A percentile compares a stretch with the other conserved stretches of the same genome.
These are phyloP conservation scores for Fraxinus nigra DNA, from an alignment of 305 asterid species.

Conservation along the genomic window DNA sequence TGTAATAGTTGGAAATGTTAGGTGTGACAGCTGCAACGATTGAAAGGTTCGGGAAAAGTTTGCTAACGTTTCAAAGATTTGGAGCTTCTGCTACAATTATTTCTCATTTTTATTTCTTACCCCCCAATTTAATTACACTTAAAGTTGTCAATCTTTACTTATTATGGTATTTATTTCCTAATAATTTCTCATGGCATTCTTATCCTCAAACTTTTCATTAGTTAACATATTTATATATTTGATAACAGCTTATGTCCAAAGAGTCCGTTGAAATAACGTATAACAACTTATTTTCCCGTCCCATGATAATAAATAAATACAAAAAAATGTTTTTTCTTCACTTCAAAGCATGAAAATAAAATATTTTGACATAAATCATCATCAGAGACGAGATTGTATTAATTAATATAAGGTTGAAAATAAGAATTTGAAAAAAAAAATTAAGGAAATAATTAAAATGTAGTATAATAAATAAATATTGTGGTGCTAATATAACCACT, in stretches of 20 bases:
- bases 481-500: too few species aligned
- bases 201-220: background rate
- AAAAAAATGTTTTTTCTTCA: background rate
- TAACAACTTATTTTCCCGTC: background rate
- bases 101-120: background rate
- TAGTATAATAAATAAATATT: too few species aligned
- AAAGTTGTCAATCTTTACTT: background rate
- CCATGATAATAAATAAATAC: background rate
- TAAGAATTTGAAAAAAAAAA: too few species aligned
- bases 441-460: too few species aligned
- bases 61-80: background rate
- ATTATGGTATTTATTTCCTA: background rate
- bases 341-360: background rate
- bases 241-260: background rate
- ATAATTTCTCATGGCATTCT: background rate
- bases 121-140: background rate
- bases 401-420: too few species aligned
- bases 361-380: background rate
- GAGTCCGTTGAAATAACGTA: background rate
- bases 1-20: background rate
- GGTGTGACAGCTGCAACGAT: background rate
- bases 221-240: background rate
- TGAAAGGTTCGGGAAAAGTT: background rate
- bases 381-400: too few species aligned
- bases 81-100: background rate